phyloP scores from a whole-genome alignment of 305 asterid species.

The Fraxinus paxiana region DNA sequence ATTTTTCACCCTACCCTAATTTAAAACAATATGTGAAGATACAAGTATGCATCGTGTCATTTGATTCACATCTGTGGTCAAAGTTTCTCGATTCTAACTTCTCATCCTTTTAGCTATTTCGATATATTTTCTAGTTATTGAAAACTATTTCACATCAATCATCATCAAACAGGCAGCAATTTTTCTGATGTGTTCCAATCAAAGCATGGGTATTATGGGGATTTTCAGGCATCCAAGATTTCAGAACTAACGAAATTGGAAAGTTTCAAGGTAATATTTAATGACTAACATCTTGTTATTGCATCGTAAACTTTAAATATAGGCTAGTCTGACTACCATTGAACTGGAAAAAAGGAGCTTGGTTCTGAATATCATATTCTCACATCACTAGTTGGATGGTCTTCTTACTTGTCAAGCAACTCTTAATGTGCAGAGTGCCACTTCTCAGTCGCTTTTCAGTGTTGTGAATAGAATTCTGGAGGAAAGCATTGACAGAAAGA shows the following conservation, averaged over 20 bases:
- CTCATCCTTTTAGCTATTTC: neutral
- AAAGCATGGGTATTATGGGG: conserved; percentile 47
- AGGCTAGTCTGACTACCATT: neutral
- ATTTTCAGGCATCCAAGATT: conserved; percentile 50
- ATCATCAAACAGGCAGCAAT: conserved; percentile 38
- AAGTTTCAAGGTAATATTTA: conserved; percentile 56
- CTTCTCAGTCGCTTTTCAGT: conserved; percentile 63
- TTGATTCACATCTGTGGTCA: conserved; percentile 19
- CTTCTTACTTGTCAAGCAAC: conserved; percentile 29
- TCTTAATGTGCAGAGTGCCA: conserved; percentile 52
- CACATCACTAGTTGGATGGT: conserved; percentile 12
- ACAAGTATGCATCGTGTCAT: neutral
- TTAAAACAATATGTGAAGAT: neutral
- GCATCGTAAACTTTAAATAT: neutral
- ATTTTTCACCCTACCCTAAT: neutral
- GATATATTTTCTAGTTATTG: conserved; percentile 10
- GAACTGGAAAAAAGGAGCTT: neutral
- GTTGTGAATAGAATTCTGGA: conserved; percentile 57
- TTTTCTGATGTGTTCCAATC: conserved; percentile 36
- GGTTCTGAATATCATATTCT: conserved; percentile 5
- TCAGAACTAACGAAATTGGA: conserved; percentile 68
- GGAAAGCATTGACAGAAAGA: conserved; percentile 64
- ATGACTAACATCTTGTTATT: neutral
- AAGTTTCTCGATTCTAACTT: conserved; percentile 10
- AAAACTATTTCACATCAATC: conserved; percentile 29